Evolutionary conservation across 1,284 basidiomycete species (phyloP), one percentile per base, ranked within the genome.

Genomic region (Coniferiporia weirii): DNA sequence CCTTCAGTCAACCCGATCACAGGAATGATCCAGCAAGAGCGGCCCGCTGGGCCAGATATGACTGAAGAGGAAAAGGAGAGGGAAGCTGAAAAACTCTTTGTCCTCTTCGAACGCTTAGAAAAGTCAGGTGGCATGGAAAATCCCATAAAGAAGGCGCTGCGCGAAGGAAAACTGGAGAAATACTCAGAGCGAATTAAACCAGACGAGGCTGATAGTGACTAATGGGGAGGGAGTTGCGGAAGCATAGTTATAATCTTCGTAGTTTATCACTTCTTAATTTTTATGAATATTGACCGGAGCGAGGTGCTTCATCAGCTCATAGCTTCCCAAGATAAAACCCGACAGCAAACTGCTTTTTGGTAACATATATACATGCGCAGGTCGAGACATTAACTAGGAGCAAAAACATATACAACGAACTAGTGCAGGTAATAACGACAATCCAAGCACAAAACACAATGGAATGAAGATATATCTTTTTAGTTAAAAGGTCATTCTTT

Each of bases 41-140:
- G 44, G 3, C 71, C 73, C 7, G 58, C 66, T 34, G 58, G 70
- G 43, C 52, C 72, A 19, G 81, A 85, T 46, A 94, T 97, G 93
- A 87, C 90, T 0, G 87, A 94, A 19, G 93, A 94, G 68, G 93
- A 97, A 76, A 95, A 94, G 71, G 91, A 95, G 68, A 76, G 76
- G 13, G 95, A 98, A 74, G 89, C 93, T 49, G 94, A 96, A 74
- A 87, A 87, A 68, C 75, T 98, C 48, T 93, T 96, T 68, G 85
- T 89, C 22, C 76, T 97, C 17, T 97, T 98, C 68, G 91, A 96
- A 64, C 77, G 93, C 53, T 76, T 97, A 66, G 90, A 94, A 70
- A 83, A 78, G 70, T 87, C 76, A 40, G 89, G 89, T 15, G 80
- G 83, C 52, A 68, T 91, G 55, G 83, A 86, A 65, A 91, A 91